Conservation (phyloP, 768 basidiomycete species). For the Lyophyllum atratum region DNA sequence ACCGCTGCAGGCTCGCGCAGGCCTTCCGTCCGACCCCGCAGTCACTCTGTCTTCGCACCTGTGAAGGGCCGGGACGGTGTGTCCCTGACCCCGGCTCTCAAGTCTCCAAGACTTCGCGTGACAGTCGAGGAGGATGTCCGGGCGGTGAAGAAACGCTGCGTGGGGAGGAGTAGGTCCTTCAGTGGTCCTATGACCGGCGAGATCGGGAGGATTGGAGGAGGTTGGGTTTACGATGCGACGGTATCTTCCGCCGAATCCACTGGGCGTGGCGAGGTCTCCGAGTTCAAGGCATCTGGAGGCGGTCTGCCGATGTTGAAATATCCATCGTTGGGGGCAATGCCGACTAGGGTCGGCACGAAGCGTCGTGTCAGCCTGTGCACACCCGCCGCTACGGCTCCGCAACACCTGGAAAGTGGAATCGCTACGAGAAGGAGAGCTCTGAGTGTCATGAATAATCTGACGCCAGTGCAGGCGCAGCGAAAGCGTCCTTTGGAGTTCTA, state of each 20-base stretch:
- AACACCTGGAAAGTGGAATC: not conserved
- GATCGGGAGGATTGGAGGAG: conserved; percentile 21
- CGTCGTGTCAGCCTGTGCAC: conserved; percentile 19
- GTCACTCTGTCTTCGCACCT: conserved; percentile 29
- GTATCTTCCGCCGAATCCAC: conserved; percentile 42
- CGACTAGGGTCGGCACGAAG: conserved; percentile 9
- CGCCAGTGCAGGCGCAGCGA: conserved; percentile 9
- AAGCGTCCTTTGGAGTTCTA: conserved; percentile 17
- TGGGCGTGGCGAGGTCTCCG: not conserved
- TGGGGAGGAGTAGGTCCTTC: conserved; percentile 51
- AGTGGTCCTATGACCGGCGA: conserved; percentile 29
- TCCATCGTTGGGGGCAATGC: not conserved
- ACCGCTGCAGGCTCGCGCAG: conserved; percentile 20
- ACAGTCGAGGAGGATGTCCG: conserved; percentile 26
- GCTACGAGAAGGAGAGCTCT: conserved; percentile 16
- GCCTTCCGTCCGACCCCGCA: conserved; percentile 30
- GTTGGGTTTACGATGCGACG: conserved; percentile 56
- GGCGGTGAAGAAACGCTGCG: conserved; percentile 57
- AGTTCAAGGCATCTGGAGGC: not conserved
- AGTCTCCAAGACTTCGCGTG: conserved; percentile 12
- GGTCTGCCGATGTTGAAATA: not conserved
- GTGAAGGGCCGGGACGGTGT: conserved; percentile 18
- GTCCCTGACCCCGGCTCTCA: conserved; percentile 1
- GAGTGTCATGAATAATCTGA: conserved; percentile 16
- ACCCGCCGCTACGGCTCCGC: not conserved